A percentile compares a stretch with the other conserved stretches of the same genome.
phyloP scores from a whole-genome alignment of 2,329 filamentous ascomycete genomes.

The Blastomyces silverae region DNA sequence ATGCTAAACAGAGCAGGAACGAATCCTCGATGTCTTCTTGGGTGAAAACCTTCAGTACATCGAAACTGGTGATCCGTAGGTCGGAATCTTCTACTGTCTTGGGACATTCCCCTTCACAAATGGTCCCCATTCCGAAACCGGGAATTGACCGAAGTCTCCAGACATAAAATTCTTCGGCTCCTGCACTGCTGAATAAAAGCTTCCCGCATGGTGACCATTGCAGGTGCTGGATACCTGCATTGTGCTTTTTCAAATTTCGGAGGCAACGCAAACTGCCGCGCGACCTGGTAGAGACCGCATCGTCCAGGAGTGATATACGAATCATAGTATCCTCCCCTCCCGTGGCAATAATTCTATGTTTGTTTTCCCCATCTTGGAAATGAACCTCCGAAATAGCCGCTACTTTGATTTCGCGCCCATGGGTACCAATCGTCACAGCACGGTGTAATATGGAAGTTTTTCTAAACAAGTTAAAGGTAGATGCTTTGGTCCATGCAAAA shows the following conservation, averaged over 20 bases:
- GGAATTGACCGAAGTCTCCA: slow-evolving; percentile 62
- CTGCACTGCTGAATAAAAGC: slow-evolving; percentile 78
- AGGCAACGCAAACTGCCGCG: slow-evolving; percentile 45
- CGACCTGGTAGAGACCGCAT: slow-evolving; percentile 15
- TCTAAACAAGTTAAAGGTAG: slow-evolving; percentile 44
- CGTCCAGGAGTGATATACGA: slow-evolving; percentile 52
- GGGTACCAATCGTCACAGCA: slow-evolving; percentile 60
- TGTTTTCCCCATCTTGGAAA: slow-evolving; percentile 7
- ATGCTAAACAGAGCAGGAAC: slow-evolving; percentile 62
- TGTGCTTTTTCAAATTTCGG: slow-evolving; percentile 67
- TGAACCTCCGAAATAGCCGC: slow-evolving; percentile 43
- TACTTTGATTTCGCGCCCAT: slow-evolving; percentile 79
- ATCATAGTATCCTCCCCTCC: slow-evolving; percentile 68
- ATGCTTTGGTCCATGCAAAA: slow-evolving; percentile 70
- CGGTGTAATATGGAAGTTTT: slow-evolving; percentile 39
- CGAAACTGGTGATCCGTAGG: slow-evolving; percentile 74
- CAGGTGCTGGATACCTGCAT: slow-evolving; percentile 73
- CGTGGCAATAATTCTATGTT: slow-evolving; percentile 51
- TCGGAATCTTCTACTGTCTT: slow-evolving; percentile 52
- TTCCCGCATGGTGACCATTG: slow-evolving; percentile 61
- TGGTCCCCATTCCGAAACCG: slow-evolving; percentile 47
- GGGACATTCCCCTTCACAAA: slow-evolving; percentile 47
- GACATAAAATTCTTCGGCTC: slow-evolving; percentile 80
- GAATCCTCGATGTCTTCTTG: slow-evolving; percentile 23
- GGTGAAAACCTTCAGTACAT: slow-evolving; percentile 42